Percentiles rank a stretch among this genome's conserved stretches.
These are phyloP conservation scores for Dictyostelium purpureum DNA, from an alignment of 78 protist genomes.

Conservation along the genomic window DNA sequence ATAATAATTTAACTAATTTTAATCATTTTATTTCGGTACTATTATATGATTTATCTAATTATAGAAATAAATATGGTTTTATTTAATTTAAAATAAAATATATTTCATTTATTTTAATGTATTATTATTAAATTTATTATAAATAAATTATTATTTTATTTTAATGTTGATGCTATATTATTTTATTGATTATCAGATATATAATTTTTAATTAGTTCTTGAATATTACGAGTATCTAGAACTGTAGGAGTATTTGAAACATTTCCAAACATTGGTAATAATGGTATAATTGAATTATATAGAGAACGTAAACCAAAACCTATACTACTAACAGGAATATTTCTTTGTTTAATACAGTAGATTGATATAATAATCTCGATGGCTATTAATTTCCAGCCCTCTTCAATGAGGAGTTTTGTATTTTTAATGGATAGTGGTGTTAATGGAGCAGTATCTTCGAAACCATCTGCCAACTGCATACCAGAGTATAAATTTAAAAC, in stretches of 20 bases:
- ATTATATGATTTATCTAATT: no score
- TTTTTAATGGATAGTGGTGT: slow-evolving; percentile 18
- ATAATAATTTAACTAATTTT: no score
- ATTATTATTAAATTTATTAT: no score
- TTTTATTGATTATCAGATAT: slow-evolving; percentile 3
- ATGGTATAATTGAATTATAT: background rate
- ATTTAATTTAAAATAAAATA: no score
- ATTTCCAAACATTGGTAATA: background rate
- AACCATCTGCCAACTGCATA: slow-evolving; percentile 10
- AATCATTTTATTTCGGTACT: no score
- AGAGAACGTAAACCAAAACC: slow-evolving; percentile 39
- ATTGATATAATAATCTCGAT: slow-evolving; percentile 25
- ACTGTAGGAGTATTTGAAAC: background rate
- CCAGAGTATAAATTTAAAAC: background rate
- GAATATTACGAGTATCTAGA: slow-evolving; percentile 23
- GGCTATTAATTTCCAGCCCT: slow-evolving; percentile 37
- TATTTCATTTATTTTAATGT: background rate
- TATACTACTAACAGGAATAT: background rate
- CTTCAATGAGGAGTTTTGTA: slow-evolving; percentile 5
- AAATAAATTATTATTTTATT: no score
- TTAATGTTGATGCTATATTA: no score
- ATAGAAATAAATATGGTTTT: background rate
- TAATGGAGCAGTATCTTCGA: background rate
- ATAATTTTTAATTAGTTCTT: background rate
- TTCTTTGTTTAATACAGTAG: background rate